Evolutionary conservation across 306 rosid species (phyloP), one percentile per base, ranked within the genome.

Genomic region (Gillenia trifoliata): DNA sequence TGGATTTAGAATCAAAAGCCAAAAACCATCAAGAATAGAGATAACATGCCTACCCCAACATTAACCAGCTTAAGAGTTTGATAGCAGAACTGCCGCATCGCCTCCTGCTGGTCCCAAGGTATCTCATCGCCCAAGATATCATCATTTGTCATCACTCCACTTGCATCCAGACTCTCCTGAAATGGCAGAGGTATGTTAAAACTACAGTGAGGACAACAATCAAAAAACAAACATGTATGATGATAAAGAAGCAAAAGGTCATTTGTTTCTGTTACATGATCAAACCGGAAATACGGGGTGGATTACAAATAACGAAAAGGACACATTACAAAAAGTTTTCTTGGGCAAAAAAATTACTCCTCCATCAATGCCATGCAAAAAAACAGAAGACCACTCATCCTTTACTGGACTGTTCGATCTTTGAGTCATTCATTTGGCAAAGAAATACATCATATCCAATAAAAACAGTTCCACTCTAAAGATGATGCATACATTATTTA

Each of bases 91-190:
- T 87, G 98, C 55, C 93, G 88, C 70, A 95, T 79, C 80, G 89
- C 84, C 70, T 91, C 90, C 79, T 89, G 97, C 87, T 95, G 99
- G 83, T 95, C 99, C 69, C 79, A 31, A 43, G 99, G 97, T 85
- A 95, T 92, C 89, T 95, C 99, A 85, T 92, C 98, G 47, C 99
- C 99, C 85, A 95, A 86, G 66, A 95, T 78, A 82, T 95, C 99
- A 82, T 95, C 99, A 82, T 92, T 95, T 60, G 99, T 89, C 99
- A 95, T 86, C 41, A 73, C 75, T 54, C 76, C 50, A 70, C 80
- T 81, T 15, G 73, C 63, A 55, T 95, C 98, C 63, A 63, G 86
- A 80, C 75, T 88, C 83, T 90, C 97, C 99, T 92, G 82, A 64
- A 79, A 77, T 36, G 23, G 57, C 6, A 64, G 65, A 71, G 28